Percentiles rank a stretch among this genome's conserved stretches.
phyloP scores from a whole-genome alignment of 163 green algal species.

The Chloromonas sp. region DNA sequence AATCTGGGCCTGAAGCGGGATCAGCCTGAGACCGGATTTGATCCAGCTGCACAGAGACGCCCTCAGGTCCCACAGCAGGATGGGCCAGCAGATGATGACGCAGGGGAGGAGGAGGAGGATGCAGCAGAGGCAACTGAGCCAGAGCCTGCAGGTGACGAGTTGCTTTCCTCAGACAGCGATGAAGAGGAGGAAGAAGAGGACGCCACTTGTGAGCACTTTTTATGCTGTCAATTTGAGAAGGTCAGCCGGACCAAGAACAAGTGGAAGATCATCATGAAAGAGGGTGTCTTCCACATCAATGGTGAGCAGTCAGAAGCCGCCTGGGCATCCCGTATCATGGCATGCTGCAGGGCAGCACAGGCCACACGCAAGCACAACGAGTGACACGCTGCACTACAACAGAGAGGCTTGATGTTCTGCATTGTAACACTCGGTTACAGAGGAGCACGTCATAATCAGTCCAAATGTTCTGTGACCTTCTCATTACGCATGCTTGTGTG shows the following conservation, averaged over 20 bases:
- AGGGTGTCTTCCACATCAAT: constrained; percentile 46
- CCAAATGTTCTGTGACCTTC: no score
- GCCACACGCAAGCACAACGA: no score
- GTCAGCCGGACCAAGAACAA: constrained; percentile 35
- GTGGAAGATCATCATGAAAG: constrained; percentile 37
- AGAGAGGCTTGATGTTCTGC: no score
- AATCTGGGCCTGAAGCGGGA: not conserved
- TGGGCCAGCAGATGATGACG: not conserved
- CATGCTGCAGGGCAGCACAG: not conserved
- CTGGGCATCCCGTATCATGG: not conserved
- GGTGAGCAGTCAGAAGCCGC: constrained; percentile 3
- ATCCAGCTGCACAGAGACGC: not conserved
- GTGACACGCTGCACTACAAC: no score
- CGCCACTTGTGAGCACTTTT: constrained; percentile 32
- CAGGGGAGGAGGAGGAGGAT: not conserved
- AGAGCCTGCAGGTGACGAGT: constrained; percentile 16
- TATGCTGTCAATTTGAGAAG: constrained; percentile 44
- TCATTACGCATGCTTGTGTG: no score
- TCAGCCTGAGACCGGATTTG: not conserved
- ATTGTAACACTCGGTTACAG: no score
- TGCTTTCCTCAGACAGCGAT: constrained; percentile 32
- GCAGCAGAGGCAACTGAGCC: not conserved
- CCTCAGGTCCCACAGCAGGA: not conserved
- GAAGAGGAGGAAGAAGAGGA: constrained; percentile 33
- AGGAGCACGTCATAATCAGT: no score